These are phyloP conservation scores for Pythium angustatum DNA, from an alignment of 352 stramenopile species.

Conservation along the genomic window DNA sequence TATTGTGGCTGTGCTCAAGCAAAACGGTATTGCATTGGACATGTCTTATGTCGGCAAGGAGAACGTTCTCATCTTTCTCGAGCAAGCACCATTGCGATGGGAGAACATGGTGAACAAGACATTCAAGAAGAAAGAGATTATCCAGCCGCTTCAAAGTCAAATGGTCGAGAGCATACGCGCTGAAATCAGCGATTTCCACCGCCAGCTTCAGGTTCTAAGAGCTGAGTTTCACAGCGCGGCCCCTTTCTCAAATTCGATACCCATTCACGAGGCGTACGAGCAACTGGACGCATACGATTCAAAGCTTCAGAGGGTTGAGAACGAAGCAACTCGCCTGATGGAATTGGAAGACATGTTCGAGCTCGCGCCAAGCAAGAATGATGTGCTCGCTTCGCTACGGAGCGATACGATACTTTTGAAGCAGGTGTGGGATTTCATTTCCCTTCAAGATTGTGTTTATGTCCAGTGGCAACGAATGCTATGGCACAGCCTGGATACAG, in stretches of 20 bases:
- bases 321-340: constrained; percentile 77
- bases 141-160: constrained; percentile 88
- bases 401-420: constrained; percentile 91
- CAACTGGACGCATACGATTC: constrained; percentile 86
- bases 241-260: constrained; percentile 42
- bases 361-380: constrained; percentile 75
- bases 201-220: constrained; percentile 59
- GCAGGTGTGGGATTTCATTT: constrained; percentile 93
- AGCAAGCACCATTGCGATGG: constrained; percentile 89
- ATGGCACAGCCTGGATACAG: constrained; percentile 90
- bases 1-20: constrained; percentile 81
- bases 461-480: constrained; percentile 81
- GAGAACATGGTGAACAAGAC: constrained; percentile 93
- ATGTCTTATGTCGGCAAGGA: constrained; percentile 85
- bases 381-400: constrained; percentile 79
- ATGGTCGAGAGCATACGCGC: constrained; percentile 83
- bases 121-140: constrained; percentile 91
- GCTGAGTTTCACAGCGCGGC: constrained; percentile 64
- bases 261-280: constrained; percentile 76
- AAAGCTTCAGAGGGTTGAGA: constrained; percentile 79
- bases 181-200: constrained; percentile 75
- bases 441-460: constrained; percentile 77
- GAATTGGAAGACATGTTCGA: constrained; percentile 97
- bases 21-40: constrained; percentile 89
- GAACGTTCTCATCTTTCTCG: constrained; percentile 82